A percentile compares a stretch with the other conserved stretches of the same genome.
phyloP scores from a whole-genome alignment of 2,329 filamentous ascomycete species.

The Hypoxylon rubiginosum region DNA sequence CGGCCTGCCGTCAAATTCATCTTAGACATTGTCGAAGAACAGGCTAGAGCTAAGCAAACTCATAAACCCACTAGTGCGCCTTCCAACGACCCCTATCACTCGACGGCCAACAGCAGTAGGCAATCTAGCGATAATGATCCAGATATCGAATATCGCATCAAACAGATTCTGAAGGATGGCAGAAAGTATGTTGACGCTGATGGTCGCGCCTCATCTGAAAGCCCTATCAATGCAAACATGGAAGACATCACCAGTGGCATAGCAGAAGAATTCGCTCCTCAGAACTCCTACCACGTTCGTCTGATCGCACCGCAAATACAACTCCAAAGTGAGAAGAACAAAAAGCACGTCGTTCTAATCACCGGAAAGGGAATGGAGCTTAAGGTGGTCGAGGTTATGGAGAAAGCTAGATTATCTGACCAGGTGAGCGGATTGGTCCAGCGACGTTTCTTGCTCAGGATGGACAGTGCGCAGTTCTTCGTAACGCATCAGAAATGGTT shows the following conservation, averaged over 20 bases:
- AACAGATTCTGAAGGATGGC: constrained; percentile 86
- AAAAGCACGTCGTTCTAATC: constrained; percentile 95
- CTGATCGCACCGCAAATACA: constrained; percentile 98
- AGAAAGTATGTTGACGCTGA: constrained; percentile 84
- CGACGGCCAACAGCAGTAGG: constrained; percentile 56
- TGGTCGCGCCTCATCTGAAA: constrained; percentile 61
- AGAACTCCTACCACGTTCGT: constrained; percentile 94
- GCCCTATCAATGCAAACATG: constrained; percentile 60
- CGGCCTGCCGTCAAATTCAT: constrained; percentile 97
- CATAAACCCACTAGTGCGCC: constrained; percentile 49
- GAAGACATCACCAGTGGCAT: constrained; percentile 81
- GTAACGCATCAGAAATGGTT: constrained; percentile 96
- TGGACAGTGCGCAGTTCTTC: constrained; percentile 99
- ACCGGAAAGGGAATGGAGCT: constrained; percentile 98
- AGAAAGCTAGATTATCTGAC: constrained; percentile 92
- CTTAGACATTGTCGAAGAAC: constrained; percentile 95
- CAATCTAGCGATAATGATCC: constrained; percentile 70
- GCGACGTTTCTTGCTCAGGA: constrained; percentile 90
- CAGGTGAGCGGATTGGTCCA: constrained; percentile 96
- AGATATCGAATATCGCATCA: constrained; percentile 86
- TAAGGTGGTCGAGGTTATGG: constrained; percentile 97
- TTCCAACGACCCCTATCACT: constrained; percentile 43
- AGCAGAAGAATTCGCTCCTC: constrained; percentile 86
- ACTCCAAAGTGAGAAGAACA: constrained; percentile 97
- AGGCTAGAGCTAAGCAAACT: constrained; percentile 76